A percentile compares a stretch with the other conserved stretches of the same genome.
Evolutionary conservation across 2,329 filamentous ascomycete species (phyloP).

Genomic region (Phoma sp.): DNA sequence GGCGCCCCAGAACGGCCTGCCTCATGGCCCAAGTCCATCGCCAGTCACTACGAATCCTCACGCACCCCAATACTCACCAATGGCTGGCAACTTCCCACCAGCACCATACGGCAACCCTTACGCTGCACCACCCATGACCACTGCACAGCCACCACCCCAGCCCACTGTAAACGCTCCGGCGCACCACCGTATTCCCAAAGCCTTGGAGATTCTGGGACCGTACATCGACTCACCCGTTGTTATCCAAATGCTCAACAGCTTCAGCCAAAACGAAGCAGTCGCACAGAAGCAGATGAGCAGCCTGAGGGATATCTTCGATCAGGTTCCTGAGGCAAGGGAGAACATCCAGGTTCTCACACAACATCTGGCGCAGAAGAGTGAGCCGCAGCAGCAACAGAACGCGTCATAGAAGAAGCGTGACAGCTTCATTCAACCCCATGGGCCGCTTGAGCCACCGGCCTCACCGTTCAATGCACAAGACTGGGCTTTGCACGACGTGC

Average conservation of each 20-base stretch:
- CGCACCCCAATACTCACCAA: conserved; percentile 45
- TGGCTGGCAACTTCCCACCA: conserved; percentile 34
- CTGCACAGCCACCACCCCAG: conserved; percentile 5
- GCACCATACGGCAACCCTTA: conserved; percentile 35
- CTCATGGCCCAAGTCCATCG: conserved; percentile 37
- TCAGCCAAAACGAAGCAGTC: conserved; percentile 44
- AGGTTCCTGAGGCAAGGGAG: conserved; percentile 69
- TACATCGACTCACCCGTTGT: conserved; percentile 54
- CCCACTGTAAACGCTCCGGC: conserved; percentile 23
- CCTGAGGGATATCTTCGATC: conserved; percentile 71
- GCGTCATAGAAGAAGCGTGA: conserved; percentile 2
- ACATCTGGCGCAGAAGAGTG: conserved; percentile 27
- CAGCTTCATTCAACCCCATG: not conserved
- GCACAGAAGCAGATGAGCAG: conserved; percentile 71
- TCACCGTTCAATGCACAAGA: not conserved
- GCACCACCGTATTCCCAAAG: conserved; percentile 46
- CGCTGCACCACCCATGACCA: conserved; percentile 19
- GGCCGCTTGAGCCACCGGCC: not conserved
- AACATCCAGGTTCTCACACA: conserved; percentile 54
- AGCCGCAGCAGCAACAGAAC: not conserved
- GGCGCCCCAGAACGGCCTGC: conserved; percentile 21
- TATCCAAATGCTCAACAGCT: conserved; percentile 44
- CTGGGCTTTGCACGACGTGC: not conserved
- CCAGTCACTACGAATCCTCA: conserved; percentile 37
- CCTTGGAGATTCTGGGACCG: conserved; percentile 53